phyloP scores from a whole-genome alignment of 495 filamentous ascomycete genomes.

The Penicillium silybi region DNA sequence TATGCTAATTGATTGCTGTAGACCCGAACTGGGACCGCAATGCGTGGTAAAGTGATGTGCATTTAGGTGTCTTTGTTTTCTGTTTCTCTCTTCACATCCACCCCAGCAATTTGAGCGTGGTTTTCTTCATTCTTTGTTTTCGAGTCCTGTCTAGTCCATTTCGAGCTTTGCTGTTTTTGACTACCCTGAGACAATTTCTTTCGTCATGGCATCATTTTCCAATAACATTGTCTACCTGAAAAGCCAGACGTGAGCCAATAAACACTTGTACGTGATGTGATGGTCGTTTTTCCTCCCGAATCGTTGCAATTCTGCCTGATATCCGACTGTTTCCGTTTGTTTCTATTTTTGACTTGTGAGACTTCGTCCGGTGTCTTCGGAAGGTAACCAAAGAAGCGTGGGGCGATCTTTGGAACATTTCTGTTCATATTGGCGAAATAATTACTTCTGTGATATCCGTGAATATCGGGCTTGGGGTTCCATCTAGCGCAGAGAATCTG shows the following conservation, averaged over 20 bases:
- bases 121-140: slow-evolving; percentile 6
- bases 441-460: background rate
- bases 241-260: slow-evolving; percentile 1
- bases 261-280: slow-evolving; percentile 17
- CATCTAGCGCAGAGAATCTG: too few relatives aligned
- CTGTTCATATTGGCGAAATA: background rate
- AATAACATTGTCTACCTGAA: slow-evolving; percentile 8
- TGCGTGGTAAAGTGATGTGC: slow-evolving; percentile 30
- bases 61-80: background rate
- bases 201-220: background rate
- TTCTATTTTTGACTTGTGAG: background rate
- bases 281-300: slow-evolving; percentile 2
- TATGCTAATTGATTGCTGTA: slow-evolving; percentile 8
- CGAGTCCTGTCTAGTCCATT: background rate
- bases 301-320: background rate
- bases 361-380: background rate
- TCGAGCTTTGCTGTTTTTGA: background rate
- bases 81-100: slow-evolving; percentile 8
- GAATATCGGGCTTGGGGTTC: too few relatives aligned
- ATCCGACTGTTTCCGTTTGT: background rate
- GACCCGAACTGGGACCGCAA: slow-evolving; percentile 39
- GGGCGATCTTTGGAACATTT: background rate
- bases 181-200: background rate
- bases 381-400: background rate
- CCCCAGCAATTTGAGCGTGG: slow-evolving; percentile 17